These are phyloP conservation scores for Kodamaea kaohsiungensis DNA, from an alignment of 805 yeast species.

Conservation along the genomic window DNA sequence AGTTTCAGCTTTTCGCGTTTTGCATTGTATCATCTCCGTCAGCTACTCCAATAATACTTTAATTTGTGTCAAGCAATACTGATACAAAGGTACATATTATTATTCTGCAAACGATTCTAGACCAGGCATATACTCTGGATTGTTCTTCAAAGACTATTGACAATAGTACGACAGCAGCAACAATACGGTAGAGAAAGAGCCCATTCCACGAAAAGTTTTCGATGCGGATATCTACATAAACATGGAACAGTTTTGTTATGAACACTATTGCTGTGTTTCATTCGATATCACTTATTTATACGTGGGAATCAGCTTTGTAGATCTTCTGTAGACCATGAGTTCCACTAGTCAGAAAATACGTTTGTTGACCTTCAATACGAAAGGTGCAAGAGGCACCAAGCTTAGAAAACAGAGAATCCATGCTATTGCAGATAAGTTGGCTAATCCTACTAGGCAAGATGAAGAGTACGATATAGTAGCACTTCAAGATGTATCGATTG, in stretches of 20 bases:
- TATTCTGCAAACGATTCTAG: not conserved
- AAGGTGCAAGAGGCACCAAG: constrained; percentile 89
- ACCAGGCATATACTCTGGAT: not conserved
- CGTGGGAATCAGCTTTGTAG: not conserved
- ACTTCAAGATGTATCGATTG: constrained; percentile 93
- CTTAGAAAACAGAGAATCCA: constrained; percentile 59
- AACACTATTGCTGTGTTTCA: not conserved
- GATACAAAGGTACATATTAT: not conserved
- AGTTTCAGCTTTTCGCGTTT: not conserved
- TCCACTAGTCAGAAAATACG: constrained; percentile 27
- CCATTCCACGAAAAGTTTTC: not conserved
- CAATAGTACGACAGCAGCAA: not conserved
- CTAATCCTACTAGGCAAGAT: constrained; percentile 30
- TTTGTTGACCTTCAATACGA: constrained; percentile 71
- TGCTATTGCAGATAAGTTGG: constrained; percentile 72
- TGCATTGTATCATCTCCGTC: not conserved
- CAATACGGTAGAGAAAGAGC: not conserved
- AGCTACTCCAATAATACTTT: not conserved
- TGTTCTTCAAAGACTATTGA: not conserved
- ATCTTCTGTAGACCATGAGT: not conserved
- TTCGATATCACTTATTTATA: not conserved
- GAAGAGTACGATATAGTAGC: constrained; percentile 79
- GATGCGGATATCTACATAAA: not conserved
- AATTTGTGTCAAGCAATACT: not conserved
- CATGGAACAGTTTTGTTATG: not conserved